Conservation (phyloP, 1,284 basidiomycete genomes). For the Thecaphora thlaspeos region DNA sequence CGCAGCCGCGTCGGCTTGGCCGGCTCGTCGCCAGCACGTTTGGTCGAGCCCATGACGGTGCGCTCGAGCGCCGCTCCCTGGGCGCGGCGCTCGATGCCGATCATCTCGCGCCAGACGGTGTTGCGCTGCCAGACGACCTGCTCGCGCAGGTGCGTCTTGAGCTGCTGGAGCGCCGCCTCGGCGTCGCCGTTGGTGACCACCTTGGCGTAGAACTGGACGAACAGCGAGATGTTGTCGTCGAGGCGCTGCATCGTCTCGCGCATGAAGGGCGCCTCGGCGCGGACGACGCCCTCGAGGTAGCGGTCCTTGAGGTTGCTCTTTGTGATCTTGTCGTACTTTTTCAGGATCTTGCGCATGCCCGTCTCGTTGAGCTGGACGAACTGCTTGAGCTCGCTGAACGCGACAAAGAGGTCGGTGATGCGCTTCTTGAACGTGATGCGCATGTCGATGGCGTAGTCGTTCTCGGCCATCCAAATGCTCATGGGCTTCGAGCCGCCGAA, state of each 20-base stretch:
- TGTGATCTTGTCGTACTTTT: constrained; percentile 98
- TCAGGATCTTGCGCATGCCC: constrained; percentile 92
- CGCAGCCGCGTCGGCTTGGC: constrained; percentile 38
- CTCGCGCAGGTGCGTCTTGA: constrained; percentile 84
- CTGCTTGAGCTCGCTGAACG: constrained; percentile 74
- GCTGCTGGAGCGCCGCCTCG: constrained; percentile 72
- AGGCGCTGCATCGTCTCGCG: constrained; percentile 66
- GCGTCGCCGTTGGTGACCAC: constrained; percentile 79
- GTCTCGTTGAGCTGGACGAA: constrained; percentile 92
- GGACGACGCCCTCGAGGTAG: constrained; percentile 77
- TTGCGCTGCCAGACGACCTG: constrained; percentile 87
- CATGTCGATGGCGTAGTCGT: constrained; percentile 83
- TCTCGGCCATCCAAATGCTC: constrained; percentile 73
- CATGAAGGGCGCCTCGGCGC: constrained; percentile 58
- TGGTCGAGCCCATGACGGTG: constrained; percentile 42
- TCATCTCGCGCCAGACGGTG: constrained; percentile 97
- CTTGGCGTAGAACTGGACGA: constrained; percentile 78
- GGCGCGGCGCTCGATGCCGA: constrained; percentile 72
- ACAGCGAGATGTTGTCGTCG: constrained; percentile 65
- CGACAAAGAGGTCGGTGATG: constrained; percentile 82
- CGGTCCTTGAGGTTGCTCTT: constrained; percentile 78
- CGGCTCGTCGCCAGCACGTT: constrained; percentile 18
- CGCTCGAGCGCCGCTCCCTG: constrained; percentile 54
- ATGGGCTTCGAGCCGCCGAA: constrained; percentile 32
- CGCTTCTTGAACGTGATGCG: constrained; percentile 87